Percentiles rank a stretch among this genome's conserved stretches.
phyloP scores from a whole-genome alignment of 2,329 filamentous ascomycete genomes.

The Colletotrichum eleusines region DNA sequence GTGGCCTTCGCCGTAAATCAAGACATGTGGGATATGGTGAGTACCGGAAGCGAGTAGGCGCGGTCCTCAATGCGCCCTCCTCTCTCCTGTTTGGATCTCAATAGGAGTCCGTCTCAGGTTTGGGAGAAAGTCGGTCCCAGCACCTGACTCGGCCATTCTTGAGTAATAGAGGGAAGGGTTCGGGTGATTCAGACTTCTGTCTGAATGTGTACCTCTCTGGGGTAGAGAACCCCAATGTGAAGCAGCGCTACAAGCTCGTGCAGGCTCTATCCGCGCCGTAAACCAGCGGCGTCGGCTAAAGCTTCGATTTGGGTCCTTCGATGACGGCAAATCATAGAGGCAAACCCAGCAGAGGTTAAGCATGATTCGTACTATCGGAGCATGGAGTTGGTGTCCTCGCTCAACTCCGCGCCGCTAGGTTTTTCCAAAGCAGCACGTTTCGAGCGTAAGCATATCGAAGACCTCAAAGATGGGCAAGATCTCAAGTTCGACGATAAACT shows the following conservation, averaged over 20 bases:
- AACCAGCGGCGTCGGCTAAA: background rate
- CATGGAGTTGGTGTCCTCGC: slow-evolving; percentile 42
- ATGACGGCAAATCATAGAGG: slow-evolving; percentile 8
- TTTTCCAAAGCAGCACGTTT: slow-evolving; percentile 48
- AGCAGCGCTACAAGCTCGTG: slow-evolving; percentile 4
- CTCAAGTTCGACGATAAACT: slow-evolving; percentile 29
- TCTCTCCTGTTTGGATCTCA: slow-evolving; percentile 30
- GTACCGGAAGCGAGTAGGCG: slow-evolving; percentile 46
- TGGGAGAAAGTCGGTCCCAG: background rate
- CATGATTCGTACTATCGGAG: slow-evolving; percentile 42
- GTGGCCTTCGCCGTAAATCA: slow-evolving; percentile 46
- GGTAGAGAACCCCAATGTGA: background rate
- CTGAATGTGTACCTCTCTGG: background rate
- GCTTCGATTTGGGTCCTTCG: background rate
- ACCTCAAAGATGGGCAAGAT: slow-evolving; percentile 6
- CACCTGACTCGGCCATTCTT: background rate
- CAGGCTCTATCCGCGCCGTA: background rate
- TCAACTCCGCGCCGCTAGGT: slow-evolving; percentile 43
- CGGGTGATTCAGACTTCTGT: background rate
- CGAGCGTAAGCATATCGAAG: slow-evolving; percentile 43
- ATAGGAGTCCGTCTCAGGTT: background rate
- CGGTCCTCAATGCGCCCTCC: slow-evolving; percentile 43
- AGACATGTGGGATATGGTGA: slow-evolving; percentile 47
- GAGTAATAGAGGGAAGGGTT: background rate
- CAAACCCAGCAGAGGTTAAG: slow-evolving; percentile 42